Base-by-base conservation (phyloP, 2,329 filamentous ascomycete genomes). In the Epichloe baconii region DNA sequence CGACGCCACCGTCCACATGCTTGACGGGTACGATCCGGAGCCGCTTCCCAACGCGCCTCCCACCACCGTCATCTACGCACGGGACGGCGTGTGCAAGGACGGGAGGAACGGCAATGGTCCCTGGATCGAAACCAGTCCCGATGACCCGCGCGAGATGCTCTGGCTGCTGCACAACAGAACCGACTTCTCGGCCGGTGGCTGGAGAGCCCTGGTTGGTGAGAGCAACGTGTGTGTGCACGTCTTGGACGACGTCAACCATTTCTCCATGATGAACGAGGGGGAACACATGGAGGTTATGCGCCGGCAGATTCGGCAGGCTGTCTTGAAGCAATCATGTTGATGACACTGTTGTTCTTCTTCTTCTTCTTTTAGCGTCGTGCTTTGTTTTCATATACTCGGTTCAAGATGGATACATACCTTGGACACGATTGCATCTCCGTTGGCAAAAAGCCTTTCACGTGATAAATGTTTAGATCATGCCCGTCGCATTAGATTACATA, bases 121-220 rank as follows among this genome's bases (percentile, higher is more conserved):
- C 4, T 74, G 79, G 43, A 82, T 83, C 0, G 57, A 62, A 38
- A 61, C 57, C 14, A 47, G 45, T 0, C 59, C 61, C 1, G 56
- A 53, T n/a, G 74, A 80, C 58, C 77, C 78, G 0, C 78, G 79
- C 53, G 83, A 75, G 67, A 83, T 76, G 61, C 78, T 77, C 63
- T 88, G 85, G 77, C 68, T 88, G 50, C 74, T 88, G 5, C 82
- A 88, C 64, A 85, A 88, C 71, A 74, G 85, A 52, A 80, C 77
- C 4, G 82, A 86, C 64, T 88, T 88, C 63, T 55, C 56, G 1
- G 56, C 60, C 12, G 50, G 55, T 26, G 62, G 61, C 5, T 64
- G 62, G 62, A 53, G 31, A 4, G 17, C n/a, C 2, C 42, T 58
- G 6, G 12, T 58, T 17, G 55, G 56, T 12, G 76, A 76, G 2